Evolutionary conservation across 2,329 filamentous ascomycete species (phyloP).

Genomic region (Fusarium oligoseptatum): DNA sequence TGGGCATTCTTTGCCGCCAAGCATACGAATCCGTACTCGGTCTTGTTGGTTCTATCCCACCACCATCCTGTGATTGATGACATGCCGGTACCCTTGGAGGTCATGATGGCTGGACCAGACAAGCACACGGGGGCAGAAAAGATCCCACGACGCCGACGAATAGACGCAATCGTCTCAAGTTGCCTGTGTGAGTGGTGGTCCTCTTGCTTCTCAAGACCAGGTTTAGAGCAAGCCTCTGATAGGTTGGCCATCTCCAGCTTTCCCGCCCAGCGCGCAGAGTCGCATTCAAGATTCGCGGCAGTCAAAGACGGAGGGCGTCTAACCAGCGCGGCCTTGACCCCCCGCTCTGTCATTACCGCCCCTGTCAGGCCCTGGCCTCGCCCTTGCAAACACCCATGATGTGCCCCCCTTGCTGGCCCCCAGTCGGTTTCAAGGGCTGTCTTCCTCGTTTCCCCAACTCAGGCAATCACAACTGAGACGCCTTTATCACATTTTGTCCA

Average conservation of each 20-base stretch:
- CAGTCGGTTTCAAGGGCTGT: slow-evolving; percentile 27
- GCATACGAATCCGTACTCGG: slow-evolving; percentile 1
- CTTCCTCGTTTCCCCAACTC: slow-evolving; percentile 43
- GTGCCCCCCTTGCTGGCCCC: slow-evolving; percentile 10
- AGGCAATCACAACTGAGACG: slow-evolving; percentile 35
- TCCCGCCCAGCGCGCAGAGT: slow-evolving; percentile 31
- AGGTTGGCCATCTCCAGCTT: slow-evolving; percentile 12
- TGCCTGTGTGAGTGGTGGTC: slow-evolving; percentile 7
- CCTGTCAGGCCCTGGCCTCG: slow-evolving; percentile 24
- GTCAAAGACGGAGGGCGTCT: slow-evolving; percentile 39
- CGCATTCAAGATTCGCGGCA: slow-evolving; percentile 40
- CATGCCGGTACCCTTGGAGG: slow-evolving; percentile 4
- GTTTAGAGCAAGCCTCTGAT: slow-evolving; percentile 11
- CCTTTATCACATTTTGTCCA: slow-evolving; percentile 30
- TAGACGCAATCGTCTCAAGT: slow-evolving; percentile 16
- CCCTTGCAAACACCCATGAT: slow-evolving; percentile 37
- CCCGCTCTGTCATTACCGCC: slow-evolving; percentile 38
- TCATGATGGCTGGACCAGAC: slow-evolving; percentile 4
- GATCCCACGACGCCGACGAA: slow-evolving; percentile 13
- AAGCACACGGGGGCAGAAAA: slow-evolving; percentile 16
- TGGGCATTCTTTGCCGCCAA: slow-evolving; percentile 7
- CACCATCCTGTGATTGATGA: slow-evolving; percentile 1
- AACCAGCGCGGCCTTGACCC: slow-evolving; percentile 24
- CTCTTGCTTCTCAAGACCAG: slow-evolving; percentile 6
- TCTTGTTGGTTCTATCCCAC: slow-evolving; percentile 2